A percentile compares a stretch with the other conserved stretches of the same genome.
These are phyloP conservation scores for Austroboletus niveus DNA, from an alignment of 1,284 basidiomycete genomes.

Conservation along the genomic window DNA sequence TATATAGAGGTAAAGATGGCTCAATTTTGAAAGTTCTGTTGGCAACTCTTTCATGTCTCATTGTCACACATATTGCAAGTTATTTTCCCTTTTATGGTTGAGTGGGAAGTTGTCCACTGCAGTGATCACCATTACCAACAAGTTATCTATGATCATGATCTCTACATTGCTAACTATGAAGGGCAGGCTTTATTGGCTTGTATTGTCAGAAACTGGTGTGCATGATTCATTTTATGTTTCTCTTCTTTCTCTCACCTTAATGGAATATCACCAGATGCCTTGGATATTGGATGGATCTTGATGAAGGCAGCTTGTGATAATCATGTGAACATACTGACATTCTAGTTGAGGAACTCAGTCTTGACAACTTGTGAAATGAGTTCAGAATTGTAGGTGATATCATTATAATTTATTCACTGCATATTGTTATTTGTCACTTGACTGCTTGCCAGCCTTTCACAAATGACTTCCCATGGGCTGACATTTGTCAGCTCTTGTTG, in stretches of 20 bases:
- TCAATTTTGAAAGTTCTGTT: conserved; percentile 3
- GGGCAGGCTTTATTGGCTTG: conserved; percentile 13
- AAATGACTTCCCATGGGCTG: neutral
- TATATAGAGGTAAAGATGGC: too few species aligned
- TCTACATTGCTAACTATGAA: conserved; percentile 18
- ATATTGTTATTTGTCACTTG: too few species aligned
- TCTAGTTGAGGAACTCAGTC: neutral
- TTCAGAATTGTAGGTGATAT: conserved; percentile 8
- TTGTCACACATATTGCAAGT: neutral
- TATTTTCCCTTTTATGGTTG: too few species aligned
- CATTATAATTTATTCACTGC: conserved; percentile 7
- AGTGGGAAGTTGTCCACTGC: neutral
- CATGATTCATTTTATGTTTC: neutral
- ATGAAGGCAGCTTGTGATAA: neutral
- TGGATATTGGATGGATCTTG: conserved; percentile 1
- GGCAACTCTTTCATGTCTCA: neutral
- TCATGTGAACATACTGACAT: conserved; percentile 3
- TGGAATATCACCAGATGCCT: neutral
- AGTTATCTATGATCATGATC: neutral
- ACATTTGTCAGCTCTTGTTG: neutral
- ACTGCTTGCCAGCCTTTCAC: neutral
- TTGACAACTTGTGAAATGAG: neutral
- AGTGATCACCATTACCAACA: conserved; percentile 1
- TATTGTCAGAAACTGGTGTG: conserved; percentile 16
- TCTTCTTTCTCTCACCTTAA: too few species aligned